These are phyloP conservation scores for Stachybotrys chlorohalonatus DNA, from an alignment of 2,329 filamentous ascomycete species.

Conservation along the genomic window DNA sequence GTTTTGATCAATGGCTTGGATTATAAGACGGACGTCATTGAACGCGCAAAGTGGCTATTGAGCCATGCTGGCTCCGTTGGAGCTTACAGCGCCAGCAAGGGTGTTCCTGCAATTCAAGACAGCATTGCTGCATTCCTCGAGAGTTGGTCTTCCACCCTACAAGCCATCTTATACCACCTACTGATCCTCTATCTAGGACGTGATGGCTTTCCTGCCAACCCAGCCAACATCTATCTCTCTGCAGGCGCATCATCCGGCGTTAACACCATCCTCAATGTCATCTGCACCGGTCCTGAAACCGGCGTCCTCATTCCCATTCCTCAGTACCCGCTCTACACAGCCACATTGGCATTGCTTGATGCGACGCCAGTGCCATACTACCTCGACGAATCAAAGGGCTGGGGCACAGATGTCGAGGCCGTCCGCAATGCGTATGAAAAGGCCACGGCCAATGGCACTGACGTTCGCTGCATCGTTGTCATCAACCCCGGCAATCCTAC, in stretches of 20 bases:
- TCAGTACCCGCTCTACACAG: conserved; percentile 96
- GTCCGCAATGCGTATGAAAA: conserved; percentile 67
- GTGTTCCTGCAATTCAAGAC: conserved; percentile 76
- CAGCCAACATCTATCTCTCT: conserved; percentile 79
- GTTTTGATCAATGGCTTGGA: conserved; percentile 67
- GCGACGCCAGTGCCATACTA: conserved; percentile 87
- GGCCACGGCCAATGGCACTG: conserved; percentile 67
- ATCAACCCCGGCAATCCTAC: conserved; percentile 99
- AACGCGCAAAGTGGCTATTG: conserved; percentile 71
- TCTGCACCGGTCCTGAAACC: conserved; percentile 67
- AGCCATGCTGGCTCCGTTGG: conserved; percentile 83
- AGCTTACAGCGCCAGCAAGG: conserved; percentile 92
- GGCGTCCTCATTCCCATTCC: conserved; percentile 92
- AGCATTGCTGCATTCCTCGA: conserved; percentile 92
- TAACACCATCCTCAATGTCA: conserved; percentile 83
- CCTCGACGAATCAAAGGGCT: conserved; percentile 76
- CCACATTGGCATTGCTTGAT: conserved; percentile 77
- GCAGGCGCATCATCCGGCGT: conserved; percentile 90
- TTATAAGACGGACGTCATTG: conserved; percentile 85
- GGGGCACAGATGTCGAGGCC: conserved; percentile 78
- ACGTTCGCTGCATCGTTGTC: conserved; percentile 87
- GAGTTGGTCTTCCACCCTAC: conserved; percentile 38
- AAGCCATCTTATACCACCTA: background rate
- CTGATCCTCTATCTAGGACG: conserved; percentile 42
- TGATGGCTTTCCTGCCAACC: conserved; percentile 79